These are phyloP conservation scores for Dalbergia cultrata DNA, from an alignment of 306 rosid species.

Conservation along the genomic window DNA sequence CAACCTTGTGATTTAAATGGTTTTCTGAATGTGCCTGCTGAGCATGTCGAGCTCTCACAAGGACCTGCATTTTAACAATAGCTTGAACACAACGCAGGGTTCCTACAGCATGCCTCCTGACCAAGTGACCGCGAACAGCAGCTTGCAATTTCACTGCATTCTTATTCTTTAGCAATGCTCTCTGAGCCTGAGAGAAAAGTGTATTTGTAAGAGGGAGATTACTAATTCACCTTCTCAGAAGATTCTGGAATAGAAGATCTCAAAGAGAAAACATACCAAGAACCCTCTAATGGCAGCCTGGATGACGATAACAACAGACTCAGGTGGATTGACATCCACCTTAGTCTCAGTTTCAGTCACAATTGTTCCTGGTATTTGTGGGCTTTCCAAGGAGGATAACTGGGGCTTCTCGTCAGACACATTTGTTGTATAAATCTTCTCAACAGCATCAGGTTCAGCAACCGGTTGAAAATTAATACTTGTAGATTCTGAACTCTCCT, in stretches of 20 bases:
- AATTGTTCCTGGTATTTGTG: conserved; percentile 54
- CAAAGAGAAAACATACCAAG: conserved; percentile 64
- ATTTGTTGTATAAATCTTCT: conserved; percentile 62
- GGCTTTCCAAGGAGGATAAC: conserved; percentile 48
- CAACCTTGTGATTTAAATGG: conserved; percentile 46
- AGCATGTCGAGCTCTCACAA: conserved; percentile 81
- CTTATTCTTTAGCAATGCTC: conserved; percentile 59
- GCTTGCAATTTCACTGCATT: conserved; percentile 91
- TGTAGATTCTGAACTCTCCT: conserved; percentile 72
- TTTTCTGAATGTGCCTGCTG: conserved; percentile 47
- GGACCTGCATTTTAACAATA: conserved; percentile 83
- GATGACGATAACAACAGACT: conserved; percentile 67
- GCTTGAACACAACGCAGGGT: conserved; percentile 92
- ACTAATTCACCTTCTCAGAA: conserved; percentile 5
- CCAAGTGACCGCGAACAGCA: conserved; percentile 93
- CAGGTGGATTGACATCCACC: conserved; percentile 59
- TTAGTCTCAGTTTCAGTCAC: conserved; percentile 54
- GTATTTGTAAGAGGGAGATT: conserved; percentile 18
- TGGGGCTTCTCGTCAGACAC: conserved; percentile 64
- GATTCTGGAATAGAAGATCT: conserved; percentile 30
- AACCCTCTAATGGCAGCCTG: conserved; percentile 83
- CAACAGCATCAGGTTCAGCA: conserved; percentile 59
- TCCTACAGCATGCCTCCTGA: conserved; percentile 88
- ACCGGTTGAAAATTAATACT: conserved; percentile 55
- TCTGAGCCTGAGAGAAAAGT: conserved; percentile 67